Conservation (phyloP, 108 stramenopile species). For the Nannochloropsis gaditana region DNA sequence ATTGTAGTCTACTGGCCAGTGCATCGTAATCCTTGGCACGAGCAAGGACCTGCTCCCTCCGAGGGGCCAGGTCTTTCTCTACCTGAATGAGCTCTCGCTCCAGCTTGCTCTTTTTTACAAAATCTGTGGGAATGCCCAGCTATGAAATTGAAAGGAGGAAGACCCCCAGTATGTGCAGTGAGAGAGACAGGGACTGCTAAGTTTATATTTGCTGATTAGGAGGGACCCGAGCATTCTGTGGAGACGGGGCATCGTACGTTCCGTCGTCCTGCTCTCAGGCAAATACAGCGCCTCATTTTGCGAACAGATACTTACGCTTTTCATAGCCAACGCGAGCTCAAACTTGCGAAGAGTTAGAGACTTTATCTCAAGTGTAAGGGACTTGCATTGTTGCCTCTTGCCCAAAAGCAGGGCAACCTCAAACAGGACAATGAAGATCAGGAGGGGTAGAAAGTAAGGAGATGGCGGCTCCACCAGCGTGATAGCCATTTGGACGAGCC, state of each 20-base stretch:
- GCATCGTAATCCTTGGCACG: neutral
- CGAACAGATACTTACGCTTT: neutral
- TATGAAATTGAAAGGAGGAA: neutral
- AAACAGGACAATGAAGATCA: neutral
- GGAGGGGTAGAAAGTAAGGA: neutral
- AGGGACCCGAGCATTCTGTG: neutral
- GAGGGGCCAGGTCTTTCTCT: slow-evolving; percentile 9
- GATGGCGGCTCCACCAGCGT: slow-evolving; percentile 11
- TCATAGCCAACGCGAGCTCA: neutral
- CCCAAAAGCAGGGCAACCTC: neutral
- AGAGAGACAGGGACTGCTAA: too few species aligned
- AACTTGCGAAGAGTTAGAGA: neutral
- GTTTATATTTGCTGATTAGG: too few species aligned
- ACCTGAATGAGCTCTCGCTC: slow-evolving; percentile 8
- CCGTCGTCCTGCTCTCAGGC: neutral
- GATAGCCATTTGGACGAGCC: neutral
- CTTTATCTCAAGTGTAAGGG: neutral
- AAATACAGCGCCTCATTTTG: neutral
- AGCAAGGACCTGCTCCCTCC: slow-evolving; percentile 15
- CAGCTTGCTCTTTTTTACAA: neutral
- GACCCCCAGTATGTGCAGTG: neutral
- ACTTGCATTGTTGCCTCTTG: neutral
- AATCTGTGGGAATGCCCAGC: neutral
- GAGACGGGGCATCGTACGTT: neutral
- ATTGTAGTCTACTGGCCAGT: neutral